These are phyloP conservation scores for Zostera marina DNA, from an alignment of 116 monocot genomes.

Conservation along the genomic window DNA sequence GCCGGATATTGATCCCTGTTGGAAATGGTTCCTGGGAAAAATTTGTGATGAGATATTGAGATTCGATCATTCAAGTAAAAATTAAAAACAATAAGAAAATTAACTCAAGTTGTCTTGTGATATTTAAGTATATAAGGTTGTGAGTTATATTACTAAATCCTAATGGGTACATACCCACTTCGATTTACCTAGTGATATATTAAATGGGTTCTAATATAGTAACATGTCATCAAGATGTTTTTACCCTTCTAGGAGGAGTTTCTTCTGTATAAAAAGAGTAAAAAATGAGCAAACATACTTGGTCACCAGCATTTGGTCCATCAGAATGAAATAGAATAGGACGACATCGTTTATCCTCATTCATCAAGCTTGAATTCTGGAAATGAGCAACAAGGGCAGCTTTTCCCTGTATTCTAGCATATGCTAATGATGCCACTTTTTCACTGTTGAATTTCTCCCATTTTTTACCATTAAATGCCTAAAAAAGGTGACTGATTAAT, in stretches of 20 bases:
- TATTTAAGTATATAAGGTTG: too few species aligned
- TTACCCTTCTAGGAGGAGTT: not conserved
- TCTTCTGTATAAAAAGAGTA: not conserved
- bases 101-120: not conserved
- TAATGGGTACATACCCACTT: too few species aligned
- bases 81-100: not conserved
- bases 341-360: constrained; percentile 85
- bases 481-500: not conserved
- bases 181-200: too few species aligned
- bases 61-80: not conserved
- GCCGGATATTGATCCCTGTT: not conserved
- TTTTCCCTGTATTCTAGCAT: constrained; percentile 89
- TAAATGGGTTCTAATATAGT: not conserved
- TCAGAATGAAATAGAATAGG: constrained; percentile 85
- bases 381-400: constrained; percentile 76
- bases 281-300: constrained; percentile 22
- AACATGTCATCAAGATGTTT: not conserved
- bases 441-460: constrained; percentile 99
- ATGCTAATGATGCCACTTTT: constrained; percentile 84
- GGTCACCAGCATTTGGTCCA: constrained; percentile 69
- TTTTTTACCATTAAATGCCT: constrained; percentile 89
- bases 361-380: constrained; percentile 94
- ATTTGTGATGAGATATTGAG: not conserved
- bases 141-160: too few species aligned
- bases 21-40: constrained; percentile 6